Conservation (phyloP, 2,329 filamentous ascomycete species). For the Cladorrhinum sp. region DNA sequence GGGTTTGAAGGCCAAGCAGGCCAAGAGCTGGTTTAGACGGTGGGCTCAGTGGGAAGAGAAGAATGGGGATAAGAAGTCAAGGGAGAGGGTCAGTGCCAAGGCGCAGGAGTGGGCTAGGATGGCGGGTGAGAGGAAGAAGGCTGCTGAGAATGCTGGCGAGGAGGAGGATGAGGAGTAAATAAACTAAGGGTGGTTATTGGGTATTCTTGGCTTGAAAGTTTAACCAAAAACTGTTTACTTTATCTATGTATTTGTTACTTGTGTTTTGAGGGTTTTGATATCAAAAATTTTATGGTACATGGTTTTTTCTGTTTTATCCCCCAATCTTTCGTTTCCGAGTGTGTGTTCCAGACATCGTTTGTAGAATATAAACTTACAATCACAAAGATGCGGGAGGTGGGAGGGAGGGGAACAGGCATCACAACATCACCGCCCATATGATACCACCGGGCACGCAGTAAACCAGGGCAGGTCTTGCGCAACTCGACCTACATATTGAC, state of each 20-base stretch:
- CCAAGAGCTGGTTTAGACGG: slow-evolving; percentile 83
- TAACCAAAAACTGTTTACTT: too few species aligned
- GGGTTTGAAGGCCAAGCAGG: slow-evolving; percentile 75
- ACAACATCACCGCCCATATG: neutral
- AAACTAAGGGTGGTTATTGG: slow-evolving; percentile 1
- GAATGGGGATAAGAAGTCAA: slow-evolving; percentile 65
- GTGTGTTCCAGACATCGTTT: too few species aligned
- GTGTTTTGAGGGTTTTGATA: too few species aligned
- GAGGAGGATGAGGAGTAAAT: slow-evolving; percentile 30
- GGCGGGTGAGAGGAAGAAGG: slow-evolving; percentile 39
- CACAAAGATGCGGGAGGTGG: neutral
- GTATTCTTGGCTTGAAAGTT: too few species aligned
- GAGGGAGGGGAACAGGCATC: neutral
- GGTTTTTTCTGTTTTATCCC: too few species aligned
- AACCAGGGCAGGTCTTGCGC: neutral
- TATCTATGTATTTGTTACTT: too few species aligned
- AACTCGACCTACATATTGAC: neutral
- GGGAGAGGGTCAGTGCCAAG: slow-evolving; percentile 67
- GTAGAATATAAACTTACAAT: too few species aligned
- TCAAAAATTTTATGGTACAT: too few species aligned
- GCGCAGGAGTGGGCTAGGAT: slow-evolving; percentile 68
- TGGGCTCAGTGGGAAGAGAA: slow-evolving; percentile 88
- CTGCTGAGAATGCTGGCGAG: slow-evolving; percentile 27
- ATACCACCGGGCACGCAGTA: neutral
- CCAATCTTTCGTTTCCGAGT: too few species aligned